Evolutionary conservation across 1,139 yeast species (phyloP), one percentile per base, ranked within the genome.

Genomic region (Meyerozyma guilliermondii): DNA sequence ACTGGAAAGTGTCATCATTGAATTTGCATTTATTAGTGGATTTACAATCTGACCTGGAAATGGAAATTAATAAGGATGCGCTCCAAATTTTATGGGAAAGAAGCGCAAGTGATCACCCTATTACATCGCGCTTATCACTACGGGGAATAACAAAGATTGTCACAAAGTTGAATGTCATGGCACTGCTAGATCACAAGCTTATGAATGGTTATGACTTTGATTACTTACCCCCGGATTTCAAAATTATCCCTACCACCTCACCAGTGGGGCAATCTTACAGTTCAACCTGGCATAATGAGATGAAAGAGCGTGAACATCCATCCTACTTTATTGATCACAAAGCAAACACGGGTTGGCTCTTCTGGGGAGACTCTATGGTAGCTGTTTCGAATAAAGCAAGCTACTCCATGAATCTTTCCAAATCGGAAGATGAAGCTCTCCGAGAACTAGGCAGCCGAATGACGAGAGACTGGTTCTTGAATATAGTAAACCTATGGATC

Each of bases 51-150:
- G 80, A 76, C 50, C 59, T 74, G 36, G 87, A 83, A 46, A 62
- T 78, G 26, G 67, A 71, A 1, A 62, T 77, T 1, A 69, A 70
- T 37, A 56, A 66, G 4, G 66, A 68, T 1, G 68, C 77, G 0
- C 56, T 85, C 14, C 62, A 62, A 26, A 56, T 76, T 7, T 66
- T 89, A 39, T 68, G 79, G 11, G 65, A 69, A 11, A 77, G 77
- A 37, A 76, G 87, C 0, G 63, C 78, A n/a, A 74, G 78, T 18
- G 80, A 80, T 31, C 96, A 89, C 59, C 97, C 97, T 0, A 66
- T 76, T 3, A 68, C 87, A 36, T 74, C 91, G 1, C 74, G 81
- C 43, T 63, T 78, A 38, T 83, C 87, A 10, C 66, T 84, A 45
- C 80, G 78, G 45, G 87, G 91, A 10, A 59, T 85, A 17, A 68